A percentile compares a stretch with the other conserved stretches of the same genome.
phyloP scores from a whole-genome alignment of 768 basidiomycete species.

The Termitomyces sp. region DNA sequence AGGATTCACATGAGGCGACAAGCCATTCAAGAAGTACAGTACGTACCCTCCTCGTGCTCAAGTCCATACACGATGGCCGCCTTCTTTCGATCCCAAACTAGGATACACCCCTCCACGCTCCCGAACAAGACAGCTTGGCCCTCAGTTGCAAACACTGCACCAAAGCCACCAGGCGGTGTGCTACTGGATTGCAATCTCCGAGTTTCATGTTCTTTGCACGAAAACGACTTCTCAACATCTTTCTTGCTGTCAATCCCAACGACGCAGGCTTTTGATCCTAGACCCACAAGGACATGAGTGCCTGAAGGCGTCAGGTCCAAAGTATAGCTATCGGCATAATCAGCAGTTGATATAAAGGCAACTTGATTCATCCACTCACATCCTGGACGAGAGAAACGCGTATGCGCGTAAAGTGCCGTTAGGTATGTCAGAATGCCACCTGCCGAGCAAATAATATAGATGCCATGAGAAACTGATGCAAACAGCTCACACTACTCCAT shows the following conservation, averaged over 20 bases:
- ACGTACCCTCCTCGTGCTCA: slow-evolving; percentile 52
- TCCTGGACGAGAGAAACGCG: slow-evolving; percentile 50
- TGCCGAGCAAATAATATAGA: slow-evolving; percentile 18
- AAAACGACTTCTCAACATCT: slow-evolving; percentile 47
- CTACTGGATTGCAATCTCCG: slow-evolving; percentile 7
- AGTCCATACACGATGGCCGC: slow-evolving; percentile 51
- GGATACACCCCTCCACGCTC: slow-evolving; percentile 42
- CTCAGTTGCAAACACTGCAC: slow-evolving; percentile 47
- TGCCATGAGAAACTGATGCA: neutral
- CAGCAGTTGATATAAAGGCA: neutral
- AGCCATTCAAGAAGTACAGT: slow-evolving; percentile 12
- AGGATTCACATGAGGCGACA: slow-evolving; percentile 10
- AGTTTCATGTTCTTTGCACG: slow-evolving; percentile 33
- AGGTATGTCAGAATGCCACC: slow-evolving; percentile 66
- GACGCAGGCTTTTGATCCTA: slow-evolving; percentile 43
- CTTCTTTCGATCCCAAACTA: slow-evolving; percentile 59
- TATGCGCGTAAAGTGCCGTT: slow-evolving; percentile 61
- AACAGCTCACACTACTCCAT: slow-evolving; percentile 58
- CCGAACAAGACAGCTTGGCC: slow-evolving; percentile 57
- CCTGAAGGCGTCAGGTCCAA: slow-evolving; percentile 47
- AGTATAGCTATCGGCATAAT: slow-evolving; percentile 32
- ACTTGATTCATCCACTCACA: slow-evolving; percentile 35
- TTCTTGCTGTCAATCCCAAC: slow-evolving; percentile 51
- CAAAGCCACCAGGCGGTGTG: slow-evolving; percentile 25
- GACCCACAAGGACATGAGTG: slow-evolving; percentile 47